These are phyloP conservation scores for Podaxis sp. DNA, from an alignment of 768 basidiomycete genomes.

Conservation along the genomic window DNA sequence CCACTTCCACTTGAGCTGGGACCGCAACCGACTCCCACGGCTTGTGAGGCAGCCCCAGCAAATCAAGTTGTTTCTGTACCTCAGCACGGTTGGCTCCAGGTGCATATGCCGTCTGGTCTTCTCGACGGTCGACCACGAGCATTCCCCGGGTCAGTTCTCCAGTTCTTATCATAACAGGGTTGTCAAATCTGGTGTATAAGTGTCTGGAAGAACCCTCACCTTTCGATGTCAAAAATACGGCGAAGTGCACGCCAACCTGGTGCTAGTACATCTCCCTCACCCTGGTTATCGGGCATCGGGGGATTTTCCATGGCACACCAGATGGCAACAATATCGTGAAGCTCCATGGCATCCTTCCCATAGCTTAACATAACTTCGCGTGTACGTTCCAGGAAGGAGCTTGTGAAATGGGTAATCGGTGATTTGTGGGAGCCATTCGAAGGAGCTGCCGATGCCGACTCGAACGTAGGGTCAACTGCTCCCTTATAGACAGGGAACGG, in stretches of 20 bases:
- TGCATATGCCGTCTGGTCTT: slow-evolving; percentile 61
- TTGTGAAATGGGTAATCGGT: slow-evolving; percentile 75
- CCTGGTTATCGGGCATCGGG: slow-evolving; percentile 34
- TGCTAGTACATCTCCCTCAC: slow-evolving; percentile 24
- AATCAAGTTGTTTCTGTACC: slow-evolving; percentile 55
- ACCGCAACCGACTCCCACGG: slow-evolving; percentile 50
- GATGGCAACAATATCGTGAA: slow-evolving; percentile 87
- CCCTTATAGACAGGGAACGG: slow-evolving; percentile 64
- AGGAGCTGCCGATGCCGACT: slow-evolving; percentile 42
- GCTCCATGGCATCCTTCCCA: slow-evolving; percentile 84
- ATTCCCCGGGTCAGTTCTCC: slow-evolving; percentile 87
- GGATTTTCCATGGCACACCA: slow-evolving; percentile 84
- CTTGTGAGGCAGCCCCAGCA: slow-evolving; percentile 28
- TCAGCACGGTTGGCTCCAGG: slow-evolving; percentile 65
- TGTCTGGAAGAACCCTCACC: slow-evolving; percentile 36
- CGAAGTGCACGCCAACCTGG: slow-evolving; percentile 56
- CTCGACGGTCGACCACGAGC: slow-evolving; percentile 80
- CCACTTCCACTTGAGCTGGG: slow-evolving; percentile 56
- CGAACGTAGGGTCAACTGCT: slow-evolving; percentile 63
- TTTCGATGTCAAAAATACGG: slow-evolving; percentile 68
- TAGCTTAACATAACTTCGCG: slow-evolving; percentile 76
- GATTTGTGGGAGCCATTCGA: slow-evolving; percentile 49
- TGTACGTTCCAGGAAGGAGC: slow-evolving; percentile 73
- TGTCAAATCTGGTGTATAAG: slow-evolving; percentile 1
- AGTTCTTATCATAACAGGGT: slow-evolving; percentile 35